phyloP scores from a whole-genome alignment of 129 eudicot species.

The Saposhnikovia divaricata region DNA sequence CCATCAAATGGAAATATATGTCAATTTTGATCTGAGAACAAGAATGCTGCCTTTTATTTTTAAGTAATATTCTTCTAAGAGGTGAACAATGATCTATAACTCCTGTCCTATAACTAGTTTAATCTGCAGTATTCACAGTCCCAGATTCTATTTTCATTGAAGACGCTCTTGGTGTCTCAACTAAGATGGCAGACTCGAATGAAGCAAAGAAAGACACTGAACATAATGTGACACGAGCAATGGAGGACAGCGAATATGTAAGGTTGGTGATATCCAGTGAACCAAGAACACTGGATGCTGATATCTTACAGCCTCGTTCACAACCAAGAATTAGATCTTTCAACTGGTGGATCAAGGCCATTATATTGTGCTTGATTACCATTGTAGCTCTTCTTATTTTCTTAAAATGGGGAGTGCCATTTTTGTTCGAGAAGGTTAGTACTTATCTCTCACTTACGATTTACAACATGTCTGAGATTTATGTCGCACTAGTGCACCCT shows the following conservation, averaged over 20 bases:
- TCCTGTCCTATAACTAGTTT: not conserved
- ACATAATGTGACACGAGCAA: constrained; percentile 26
- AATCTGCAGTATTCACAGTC: constrained; percentile 9
- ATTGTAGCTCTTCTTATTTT: constrained; percentile 32
- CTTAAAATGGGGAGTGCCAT: constrained; percentile 86
- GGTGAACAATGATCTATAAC: not conserved
- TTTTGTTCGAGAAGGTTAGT: constrained; percentile 76
- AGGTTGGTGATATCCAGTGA: constrained; percentile 61
- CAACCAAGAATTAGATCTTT: constrained; percentile 27
- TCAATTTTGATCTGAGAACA: not conserved
- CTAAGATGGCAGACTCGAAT: constrained; percentile 41
- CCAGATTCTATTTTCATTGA: constrained; percentile 6
- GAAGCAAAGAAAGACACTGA: constrained; percentile 28
- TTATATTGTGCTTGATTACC: constrained; percentile 35
- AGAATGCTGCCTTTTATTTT: not conserved
- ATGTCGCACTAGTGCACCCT: not conserved
- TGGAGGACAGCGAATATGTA: constrained; percentile 67
- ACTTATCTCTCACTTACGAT: not conserved
- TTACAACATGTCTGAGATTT: not conserved
- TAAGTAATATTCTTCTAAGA: not conserved
- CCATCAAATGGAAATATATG: not conserved
- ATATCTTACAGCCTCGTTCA: constrained; percentile 31
- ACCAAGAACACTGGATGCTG: constrained; percentile 32
- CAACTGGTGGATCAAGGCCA: constrained; percentile 70
- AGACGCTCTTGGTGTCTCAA: constrained; percentile 29